phyloP scores from a whole-genome alignment of 169 alveolate species.

The Eimeria praecox region DNA sequence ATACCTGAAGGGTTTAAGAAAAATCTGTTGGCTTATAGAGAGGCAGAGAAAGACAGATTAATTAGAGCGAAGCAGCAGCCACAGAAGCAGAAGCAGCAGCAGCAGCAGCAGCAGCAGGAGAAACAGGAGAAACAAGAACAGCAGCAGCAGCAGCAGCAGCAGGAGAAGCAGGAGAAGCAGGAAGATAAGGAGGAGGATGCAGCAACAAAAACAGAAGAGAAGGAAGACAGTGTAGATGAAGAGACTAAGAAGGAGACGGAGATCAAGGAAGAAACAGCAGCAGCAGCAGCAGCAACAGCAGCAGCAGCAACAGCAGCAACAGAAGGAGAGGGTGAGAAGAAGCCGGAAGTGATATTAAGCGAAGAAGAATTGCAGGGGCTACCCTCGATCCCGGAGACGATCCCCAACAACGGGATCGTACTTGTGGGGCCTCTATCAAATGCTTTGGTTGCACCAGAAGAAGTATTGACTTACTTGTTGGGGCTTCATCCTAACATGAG shows the following conservation, averaged over 20 bases:
- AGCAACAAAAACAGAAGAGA: no score
- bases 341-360: not conserved
- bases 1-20: conserved; percentile 26
- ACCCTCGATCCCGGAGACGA: conserved; percentile 32
- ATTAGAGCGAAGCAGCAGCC: not conserved
- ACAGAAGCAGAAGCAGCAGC: not conserved
- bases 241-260: not conserved
- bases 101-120: not conserved
- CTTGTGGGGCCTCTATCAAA: conserved; percentile 61
- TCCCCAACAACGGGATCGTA: conserved; percentile 71
- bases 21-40: not conserved
- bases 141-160: not conserved
- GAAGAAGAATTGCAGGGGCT: conserved; percentile 38
- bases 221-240: no score
- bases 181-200: conserved; percentile 7
- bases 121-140: conserved; percentile 5
- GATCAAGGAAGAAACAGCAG: not conserved
- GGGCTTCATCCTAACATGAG: conserved; percentile 24
- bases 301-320: not conserved
- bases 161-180: not conserved
- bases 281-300: conserved; percentile 11
- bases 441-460: conserved; percentile 75
- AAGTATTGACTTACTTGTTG: conserved; percentile 38
- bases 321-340: not conserved
- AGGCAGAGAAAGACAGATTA: not conserved